Conservation (phyloP, 2,329 filamentous ascomycete species). For the Pezicula radicicola region DNA sequence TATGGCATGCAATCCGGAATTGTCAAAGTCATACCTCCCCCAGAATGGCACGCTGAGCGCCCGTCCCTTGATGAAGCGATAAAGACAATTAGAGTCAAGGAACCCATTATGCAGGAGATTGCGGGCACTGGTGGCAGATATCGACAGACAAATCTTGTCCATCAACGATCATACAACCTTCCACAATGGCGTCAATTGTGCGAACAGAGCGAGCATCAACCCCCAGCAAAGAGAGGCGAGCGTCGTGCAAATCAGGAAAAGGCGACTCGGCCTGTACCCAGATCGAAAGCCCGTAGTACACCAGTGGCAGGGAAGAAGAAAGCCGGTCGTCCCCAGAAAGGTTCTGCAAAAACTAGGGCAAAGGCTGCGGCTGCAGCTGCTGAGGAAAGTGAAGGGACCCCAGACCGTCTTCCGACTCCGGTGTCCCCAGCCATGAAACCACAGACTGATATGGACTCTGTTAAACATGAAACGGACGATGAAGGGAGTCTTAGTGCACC, state of each 20-base stretch:
- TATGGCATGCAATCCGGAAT: conserved; percentile 98
- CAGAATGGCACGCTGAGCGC: conserved; percentile 86
- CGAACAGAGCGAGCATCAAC: conserved; percentile 93
- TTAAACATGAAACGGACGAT: conserved; percentile 32
- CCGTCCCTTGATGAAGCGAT: conserved; percentile 79
- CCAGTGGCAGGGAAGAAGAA: conserved; percentile 15
- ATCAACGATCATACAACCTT: conserved; percentile 92
- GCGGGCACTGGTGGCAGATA: conserved; percentile 94
- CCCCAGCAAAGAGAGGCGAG: conserved; percentile 85
- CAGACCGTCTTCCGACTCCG: conserved; percentile 47
- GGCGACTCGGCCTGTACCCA: conserved; percentile 28
- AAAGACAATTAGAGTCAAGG: conserved; percentile 89
- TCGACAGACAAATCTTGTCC: conserved; percentile 94
- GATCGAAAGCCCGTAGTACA: conserved; percentile 19
- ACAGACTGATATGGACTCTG: conserved; percentile 30
- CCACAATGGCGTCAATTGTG: conserved; percentile 94
- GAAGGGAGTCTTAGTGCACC: conserved; percentile 44
- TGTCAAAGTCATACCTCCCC: conserved; percentile 89
- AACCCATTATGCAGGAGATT: conserved; percentile 98
- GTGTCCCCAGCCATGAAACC: conserved; percentile 42
- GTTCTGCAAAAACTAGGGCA: conserved; percentile 15
- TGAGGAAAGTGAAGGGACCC: conserved; percentile 37
- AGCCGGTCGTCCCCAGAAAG: conserved; percentile 18
- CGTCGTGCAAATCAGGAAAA: conserved; percentile 51
- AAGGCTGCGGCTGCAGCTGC: conserved; percentile 14